phyloP scores from a whole-genome alignment of 2,329 filamentous ascomycete species.

The Zymoseptoria brevis region DNA sequence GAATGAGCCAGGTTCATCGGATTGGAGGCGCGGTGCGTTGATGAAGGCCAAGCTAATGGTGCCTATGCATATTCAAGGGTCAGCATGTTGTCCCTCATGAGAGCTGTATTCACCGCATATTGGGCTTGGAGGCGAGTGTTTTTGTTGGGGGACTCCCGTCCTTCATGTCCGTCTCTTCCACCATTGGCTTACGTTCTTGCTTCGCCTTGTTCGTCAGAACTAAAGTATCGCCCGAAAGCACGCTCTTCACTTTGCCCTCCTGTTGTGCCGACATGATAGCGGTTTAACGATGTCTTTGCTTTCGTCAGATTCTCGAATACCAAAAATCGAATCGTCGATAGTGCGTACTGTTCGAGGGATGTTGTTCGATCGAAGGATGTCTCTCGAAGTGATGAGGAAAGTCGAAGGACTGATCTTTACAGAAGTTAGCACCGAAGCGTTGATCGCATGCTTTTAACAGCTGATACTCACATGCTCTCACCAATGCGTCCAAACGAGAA shows the following conservation, averaged over 20 bases:
- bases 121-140: too few relatives aligned
- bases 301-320: background rate
- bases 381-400: background rate
- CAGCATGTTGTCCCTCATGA: background rate
- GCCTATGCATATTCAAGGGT: conserved; percentile 1
- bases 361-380: background rate
- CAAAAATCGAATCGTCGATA: background rate
- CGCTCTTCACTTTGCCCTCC: conserved; percentile 79
- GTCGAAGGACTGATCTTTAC: background rate
- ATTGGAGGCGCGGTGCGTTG: conserved; percentile 60
- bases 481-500: background rate
- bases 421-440: background rate
- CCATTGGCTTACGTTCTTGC: conserved; percentile 55
- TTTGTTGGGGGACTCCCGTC: too few relatives aligned
- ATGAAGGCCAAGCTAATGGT: conserved; percentile 88
- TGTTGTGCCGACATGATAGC: conserved; percentile 34
- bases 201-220: conserved; percentile 74
- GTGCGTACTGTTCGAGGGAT: background rate
- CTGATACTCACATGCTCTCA: background rate
- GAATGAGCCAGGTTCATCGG: conserved; percentile 66
- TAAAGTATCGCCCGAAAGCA: conserved; percentile 87
- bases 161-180: background rate
- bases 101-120: too few relatives aligned
- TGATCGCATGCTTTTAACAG: background rate
- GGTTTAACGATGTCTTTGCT: background rate